A percentile compares a stretch with the other conserved stretches of the same genome.
phyloP scores from a whole-genome alignment of 139 green algal species.

The Chlamydomonas asymmetrica region DNA sequence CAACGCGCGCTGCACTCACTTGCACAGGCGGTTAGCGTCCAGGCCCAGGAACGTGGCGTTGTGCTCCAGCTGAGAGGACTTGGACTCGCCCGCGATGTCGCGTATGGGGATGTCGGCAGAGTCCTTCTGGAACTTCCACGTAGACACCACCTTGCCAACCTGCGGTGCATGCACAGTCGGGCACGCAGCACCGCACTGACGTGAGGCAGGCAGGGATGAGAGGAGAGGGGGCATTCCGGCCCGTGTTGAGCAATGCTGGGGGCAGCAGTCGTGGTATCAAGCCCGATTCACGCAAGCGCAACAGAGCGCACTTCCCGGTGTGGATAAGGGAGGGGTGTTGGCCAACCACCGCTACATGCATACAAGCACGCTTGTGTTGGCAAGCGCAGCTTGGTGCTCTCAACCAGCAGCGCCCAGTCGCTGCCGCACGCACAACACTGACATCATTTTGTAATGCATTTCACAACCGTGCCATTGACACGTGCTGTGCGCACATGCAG shows the following conservation, averaged over 20 bases:
- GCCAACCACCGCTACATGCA: too few species aligned
- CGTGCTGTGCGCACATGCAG: too few species aligned
- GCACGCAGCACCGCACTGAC: constrained; percentile 58
- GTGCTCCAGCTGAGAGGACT: constrained; percentile 70
- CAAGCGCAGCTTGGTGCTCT: too few species aligned
- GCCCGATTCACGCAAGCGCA: too few species aligned
- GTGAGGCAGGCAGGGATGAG: constrained; percentile 51
- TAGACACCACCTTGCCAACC: constrained; percentile 74
- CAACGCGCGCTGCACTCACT: too few species aligned
- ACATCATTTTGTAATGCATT: too few species aligned
- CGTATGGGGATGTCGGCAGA: constrained; percentile 67
- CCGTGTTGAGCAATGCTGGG: background rate
- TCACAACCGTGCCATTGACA: too few species aligned
- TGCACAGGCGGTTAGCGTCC: constrained; percentile 79
- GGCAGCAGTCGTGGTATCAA: background rate
- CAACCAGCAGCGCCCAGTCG: too few species aligned
- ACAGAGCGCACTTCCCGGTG: constrained; percentile 4
- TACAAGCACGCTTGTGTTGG: too few species aligned
- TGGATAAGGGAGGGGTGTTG: too few species aligned
- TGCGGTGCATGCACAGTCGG: constrained; percentile 3
- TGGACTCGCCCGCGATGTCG: constrained; percentile 80
- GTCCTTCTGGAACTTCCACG: constrained; percentile 92
- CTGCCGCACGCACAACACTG: too few species aligned
- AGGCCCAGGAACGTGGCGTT: constrained; percentile 88
- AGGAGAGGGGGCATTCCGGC: background rate